Evolutionary conservation across 169 alveolate genomes (phyloP), one percentile per base, ranked within the genome.

Genomic region (Haemoproteus tartakovskyi): DNA sequence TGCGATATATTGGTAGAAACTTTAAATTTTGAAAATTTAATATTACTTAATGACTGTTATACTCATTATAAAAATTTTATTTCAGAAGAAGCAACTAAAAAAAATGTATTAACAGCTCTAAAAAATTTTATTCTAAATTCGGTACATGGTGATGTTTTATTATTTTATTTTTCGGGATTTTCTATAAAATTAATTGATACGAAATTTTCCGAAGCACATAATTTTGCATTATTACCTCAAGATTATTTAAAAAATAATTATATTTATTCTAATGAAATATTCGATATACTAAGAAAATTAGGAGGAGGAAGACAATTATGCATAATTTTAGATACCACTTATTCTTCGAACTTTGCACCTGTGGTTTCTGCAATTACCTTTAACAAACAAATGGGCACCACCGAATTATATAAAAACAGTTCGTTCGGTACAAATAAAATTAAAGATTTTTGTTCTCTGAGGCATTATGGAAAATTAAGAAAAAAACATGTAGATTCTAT

Each of bases 171-270:
- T 43, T 67, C 57, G 26, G 82, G 82, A 40, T 67, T 52, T 67
- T 67, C 82, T 4, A 67, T 54, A 12, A 67, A 67, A 52, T 22
- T 67, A 3, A 52, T 67, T 38, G 82, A 67, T 67, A 26, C 70
- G 11, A 67, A 67, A 52, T 67, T 67, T 46, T 24, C 60, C 9
- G 70, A 67, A 46, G 26, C 51, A 5, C 19, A 67, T 54, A 67
- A 67, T 59, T 67, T 67, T 67, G 82, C 70, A 2, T 67, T 67
- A 67, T 21, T 67, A 30, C 82, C 82, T 12, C 70, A 67, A 30
- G 82, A 67, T 54, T 30, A 67, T 29, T 51, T 70, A 27, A 51
- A 52, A 52, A 67, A 38, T 67, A 67, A 67, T 36, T 67, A 51
- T 30, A 51, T 67, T 19, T 67, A 67, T 67, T 67, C 82, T 22